phyloP scores from a whole-genome alignment of 495 filamentous ascomycete genomes.

The Aspergillus diversus region DNA sequence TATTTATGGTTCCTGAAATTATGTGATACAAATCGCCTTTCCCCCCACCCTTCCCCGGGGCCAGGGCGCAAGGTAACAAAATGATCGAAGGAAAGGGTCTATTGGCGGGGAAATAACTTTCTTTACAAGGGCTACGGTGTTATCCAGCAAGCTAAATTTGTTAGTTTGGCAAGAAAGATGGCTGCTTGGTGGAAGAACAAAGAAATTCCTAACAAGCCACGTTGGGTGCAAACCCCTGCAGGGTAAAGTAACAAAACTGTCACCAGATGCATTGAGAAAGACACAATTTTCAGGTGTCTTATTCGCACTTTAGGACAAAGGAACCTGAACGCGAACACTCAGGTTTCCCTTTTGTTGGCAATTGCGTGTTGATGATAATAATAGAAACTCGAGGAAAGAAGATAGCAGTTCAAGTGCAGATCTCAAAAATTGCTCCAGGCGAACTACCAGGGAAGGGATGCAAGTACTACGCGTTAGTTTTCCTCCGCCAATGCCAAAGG shows the following conservation, averaged over 20 bases:
- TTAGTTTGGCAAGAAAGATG: not conserved
- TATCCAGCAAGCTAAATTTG: not conserved
- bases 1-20: not conserved
- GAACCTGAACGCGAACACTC: slow-evolving; percentile 19
- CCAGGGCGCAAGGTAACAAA: not conserved
- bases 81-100: not conserved
- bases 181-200: not conserved
- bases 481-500: slow-evolving; percentile 29
- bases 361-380: slow-evolving; percentile 25
- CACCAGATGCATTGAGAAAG: no score
- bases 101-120: not conserved
- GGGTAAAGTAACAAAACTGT: no score
- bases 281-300: no score
- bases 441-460: no score
- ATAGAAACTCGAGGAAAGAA: slow-evolving; percentile 23
- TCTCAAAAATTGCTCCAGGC: not conserved
- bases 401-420: slow-evolving; percentile 4
- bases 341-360: not conserved
- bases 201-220: not conserved
- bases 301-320: not conserved
- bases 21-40: not conserved
- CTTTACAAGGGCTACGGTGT: not conserved
- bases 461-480: slow-evolving; percentile 4
- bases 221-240: not conserved
- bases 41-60: not conserved